Evolutionary conservation across 495 filamentous ascomycete genomes (phyloP).

Genomic region (Astrothelium macrocarpum): DNA sequence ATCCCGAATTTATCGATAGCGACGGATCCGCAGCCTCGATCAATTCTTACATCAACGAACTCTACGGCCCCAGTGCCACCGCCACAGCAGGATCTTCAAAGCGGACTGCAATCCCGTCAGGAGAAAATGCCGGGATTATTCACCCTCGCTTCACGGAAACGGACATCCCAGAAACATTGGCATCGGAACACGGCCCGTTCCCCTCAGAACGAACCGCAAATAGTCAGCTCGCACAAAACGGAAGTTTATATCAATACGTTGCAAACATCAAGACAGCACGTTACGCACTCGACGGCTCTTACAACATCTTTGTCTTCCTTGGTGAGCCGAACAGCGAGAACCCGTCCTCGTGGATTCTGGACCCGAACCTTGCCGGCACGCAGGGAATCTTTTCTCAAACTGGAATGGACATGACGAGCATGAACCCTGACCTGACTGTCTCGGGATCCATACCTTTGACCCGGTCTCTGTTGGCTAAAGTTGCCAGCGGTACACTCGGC

Average conservation of each 20-base stretch:
- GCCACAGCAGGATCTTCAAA: conserved; percentile 21
- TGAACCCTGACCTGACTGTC: conserved; percentile 8
- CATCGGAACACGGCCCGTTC: conserved; percentile 6
- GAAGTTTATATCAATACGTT: conserved; percentile 23
- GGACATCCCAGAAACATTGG: background rate
- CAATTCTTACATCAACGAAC: conserved; percentile 19
- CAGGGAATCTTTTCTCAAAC: conserved; percentile 19
- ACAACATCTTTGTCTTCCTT: conserved; percentile 24
- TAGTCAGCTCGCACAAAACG: conserved; percentile 12
- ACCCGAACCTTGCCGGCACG: conserved; percentile 20
- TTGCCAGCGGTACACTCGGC: conserved; percentile 9
- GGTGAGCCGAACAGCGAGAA: conserved; percentile 14
- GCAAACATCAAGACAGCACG: conserved; percentile 25
- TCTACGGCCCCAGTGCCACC: conserved; percentile 22
- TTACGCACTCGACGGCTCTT: conserved; percentile 23
- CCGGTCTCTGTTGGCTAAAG: conserved; percentile 10
- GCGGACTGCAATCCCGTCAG: conserved; percentile 12
- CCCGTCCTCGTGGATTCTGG: conserved; percentile 15
- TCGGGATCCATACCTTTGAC: conserved; percentile 21
- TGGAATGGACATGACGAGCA: conserved; percentile 7
- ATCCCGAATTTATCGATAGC: conserved; percentile 23
- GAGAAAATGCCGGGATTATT: background rate
- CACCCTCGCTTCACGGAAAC: background rate
- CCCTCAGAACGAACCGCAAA: background rate
- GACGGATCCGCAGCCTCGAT: conserved; percentile 18